Conservation (phyloP, 352 stramenopile species). For the Phytopythium chamaehyphon region DNA sequence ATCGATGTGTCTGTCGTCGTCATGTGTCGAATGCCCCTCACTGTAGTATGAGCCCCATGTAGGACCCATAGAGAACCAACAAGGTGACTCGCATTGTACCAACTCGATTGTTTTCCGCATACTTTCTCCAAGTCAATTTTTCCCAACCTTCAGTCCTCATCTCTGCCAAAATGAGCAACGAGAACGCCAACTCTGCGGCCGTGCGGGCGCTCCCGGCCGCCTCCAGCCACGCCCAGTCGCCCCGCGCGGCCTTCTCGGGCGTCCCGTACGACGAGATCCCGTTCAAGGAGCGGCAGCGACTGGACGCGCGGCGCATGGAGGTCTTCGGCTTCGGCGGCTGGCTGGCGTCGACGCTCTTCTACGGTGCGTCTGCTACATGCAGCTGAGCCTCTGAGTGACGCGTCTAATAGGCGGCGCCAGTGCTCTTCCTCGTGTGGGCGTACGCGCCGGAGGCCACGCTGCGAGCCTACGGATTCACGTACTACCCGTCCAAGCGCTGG, state of each 20-base stretch:
- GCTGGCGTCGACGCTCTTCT: constrained; percentile 74
- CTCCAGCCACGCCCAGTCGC: not conserved
- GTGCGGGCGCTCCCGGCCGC: not conserved
- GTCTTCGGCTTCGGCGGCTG: constrained; percentile 85
- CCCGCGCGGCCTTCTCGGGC: constrained; percentile 2
- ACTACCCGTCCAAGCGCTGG: constrained; percentile 90
- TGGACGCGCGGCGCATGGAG: constrained; percentile 82
- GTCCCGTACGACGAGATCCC: constrained; percentile 26
- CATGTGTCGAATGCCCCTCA: not conserved
- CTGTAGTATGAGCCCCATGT: constrained; percentile 8
- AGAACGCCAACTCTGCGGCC: not conserved
- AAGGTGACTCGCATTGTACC: not conserved
- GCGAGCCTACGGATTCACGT: constrained; percentile 77
- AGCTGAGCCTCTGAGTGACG: not conserved
- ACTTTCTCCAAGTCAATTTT: not conserved
- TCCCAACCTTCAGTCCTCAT: too few relatives aligned
- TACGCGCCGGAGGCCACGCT: constrained; percentile 82
- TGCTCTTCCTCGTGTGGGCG: constrained; percentile 86
- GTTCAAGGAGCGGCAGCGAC: constrained; percentile 78
- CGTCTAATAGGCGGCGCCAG: constrained; percentile 19
- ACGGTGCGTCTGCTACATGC: constrained; percentile 31
- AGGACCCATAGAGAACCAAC: constrained; percentile 1
- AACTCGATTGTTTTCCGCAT: not conserved
- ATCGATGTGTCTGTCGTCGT: not conserved
- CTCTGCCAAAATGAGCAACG: not conserved